These are phyloP conservation scores for Thielaviopsis punctulata DNA, from an alignment of 2,329 filamentous ascomycete genomes.

Conservation along the genomic window DNA sequence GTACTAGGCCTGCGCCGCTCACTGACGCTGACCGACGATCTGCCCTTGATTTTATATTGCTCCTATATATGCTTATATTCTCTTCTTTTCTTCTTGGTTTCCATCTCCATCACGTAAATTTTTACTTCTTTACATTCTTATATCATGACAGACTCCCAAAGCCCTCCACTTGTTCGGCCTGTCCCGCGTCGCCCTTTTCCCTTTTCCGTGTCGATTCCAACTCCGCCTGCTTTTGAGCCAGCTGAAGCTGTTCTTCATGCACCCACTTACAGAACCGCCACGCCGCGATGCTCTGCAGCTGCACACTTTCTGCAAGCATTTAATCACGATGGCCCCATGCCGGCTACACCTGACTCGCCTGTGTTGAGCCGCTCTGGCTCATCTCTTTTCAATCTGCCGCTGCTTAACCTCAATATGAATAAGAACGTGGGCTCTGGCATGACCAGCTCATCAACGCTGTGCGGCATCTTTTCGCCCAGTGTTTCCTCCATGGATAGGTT, in stretches of 20 bases:
- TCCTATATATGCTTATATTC: not conserved
- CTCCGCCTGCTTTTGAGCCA: constrained; percentile 23
- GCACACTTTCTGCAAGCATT: constrained; percentile 9
- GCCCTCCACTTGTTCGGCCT: constrained; percentile 46
- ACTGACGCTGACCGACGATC: not conserved
- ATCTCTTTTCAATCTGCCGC: constrained; percentile 43
- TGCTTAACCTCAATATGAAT: constrained; percentile 61
- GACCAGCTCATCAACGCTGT: constrained; percentile 63
- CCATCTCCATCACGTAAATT: too few species aligned
- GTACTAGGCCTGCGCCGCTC: not conserved
- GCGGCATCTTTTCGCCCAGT: constrained; percentile 71
- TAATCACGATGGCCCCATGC: constrained; percentile 19
- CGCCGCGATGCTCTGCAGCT: not conserved
- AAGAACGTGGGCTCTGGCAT: not conserved
- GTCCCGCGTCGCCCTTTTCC: constrained; percentile 57
- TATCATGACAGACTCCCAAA: constrained; percentile 23
- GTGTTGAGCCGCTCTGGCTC: constrained; percentile 14
- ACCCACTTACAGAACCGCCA: constrained; percentile 15
- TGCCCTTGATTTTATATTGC: not conserved
- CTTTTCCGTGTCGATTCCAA: constrained; percentile 30
- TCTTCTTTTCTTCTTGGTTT: not conserved
- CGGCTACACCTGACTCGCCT: constrained; percentile 18
- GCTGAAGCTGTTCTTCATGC: constrained; percentile 18
- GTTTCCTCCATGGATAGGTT: constrained; percentile 33
- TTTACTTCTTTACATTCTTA: too few species aligned